Conservation (phyloP, 2,329 filamentous ascomycete genomes). For the Calonectria leucothoes region DNA sequence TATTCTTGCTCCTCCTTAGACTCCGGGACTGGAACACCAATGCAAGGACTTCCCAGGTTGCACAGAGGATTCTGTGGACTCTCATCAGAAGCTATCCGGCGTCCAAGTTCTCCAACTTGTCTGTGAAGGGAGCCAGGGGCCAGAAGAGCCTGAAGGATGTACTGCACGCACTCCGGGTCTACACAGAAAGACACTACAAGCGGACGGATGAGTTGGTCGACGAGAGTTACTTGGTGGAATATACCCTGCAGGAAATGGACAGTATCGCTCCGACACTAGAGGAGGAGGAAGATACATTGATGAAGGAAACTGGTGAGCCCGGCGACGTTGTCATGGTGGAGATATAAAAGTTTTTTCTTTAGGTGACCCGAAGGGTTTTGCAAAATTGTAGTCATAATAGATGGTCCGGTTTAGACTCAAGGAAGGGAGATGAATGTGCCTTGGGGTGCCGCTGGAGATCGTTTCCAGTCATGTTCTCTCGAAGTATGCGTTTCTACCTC, state of each 20-base stretch:
- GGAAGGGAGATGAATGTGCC: too few relatives aligned
- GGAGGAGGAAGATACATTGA: conserved; percentile 44
- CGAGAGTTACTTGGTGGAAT: conserved; percentile 94
- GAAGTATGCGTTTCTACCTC: too few relatives aligned
- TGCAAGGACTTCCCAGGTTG: conserved; percentile 83
- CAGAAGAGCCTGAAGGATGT: conserved; percentile 83
- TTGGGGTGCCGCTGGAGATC: too few relatives aligned
- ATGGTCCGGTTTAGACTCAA: too few relatives aligned
- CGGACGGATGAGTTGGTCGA: conserved; percentile 90
- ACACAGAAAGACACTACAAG: conserved; percentile 93
- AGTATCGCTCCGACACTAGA: conserved; percentile 65
- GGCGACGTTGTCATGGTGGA: conserved; percentile 58
- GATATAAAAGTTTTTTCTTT: too few relatives aligned
- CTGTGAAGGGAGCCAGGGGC: conserved; percentile 66
- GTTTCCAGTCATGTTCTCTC: too few relatives aligned
- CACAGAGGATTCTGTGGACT: conserved; percentile 85
- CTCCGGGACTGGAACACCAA: conserved; percentile 98
- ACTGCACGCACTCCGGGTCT: conserved; percentile 85
- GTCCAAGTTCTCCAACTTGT: conserved; percentile 78
- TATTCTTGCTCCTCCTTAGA: conserved; percentile 84
- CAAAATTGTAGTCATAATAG: too few relatives aligned
- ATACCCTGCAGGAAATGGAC: conserved; percentile 94
- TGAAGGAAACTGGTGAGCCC: conserved; percentile 53
- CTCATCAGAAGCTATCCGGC: conserved; percentile 86
- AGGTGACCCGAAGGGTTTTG: too few relatives aligned